phyloP scores from a whole-genome alignment of 768 basidiomycete genomes.

The Daedaleopsis sinensis region DNA sequence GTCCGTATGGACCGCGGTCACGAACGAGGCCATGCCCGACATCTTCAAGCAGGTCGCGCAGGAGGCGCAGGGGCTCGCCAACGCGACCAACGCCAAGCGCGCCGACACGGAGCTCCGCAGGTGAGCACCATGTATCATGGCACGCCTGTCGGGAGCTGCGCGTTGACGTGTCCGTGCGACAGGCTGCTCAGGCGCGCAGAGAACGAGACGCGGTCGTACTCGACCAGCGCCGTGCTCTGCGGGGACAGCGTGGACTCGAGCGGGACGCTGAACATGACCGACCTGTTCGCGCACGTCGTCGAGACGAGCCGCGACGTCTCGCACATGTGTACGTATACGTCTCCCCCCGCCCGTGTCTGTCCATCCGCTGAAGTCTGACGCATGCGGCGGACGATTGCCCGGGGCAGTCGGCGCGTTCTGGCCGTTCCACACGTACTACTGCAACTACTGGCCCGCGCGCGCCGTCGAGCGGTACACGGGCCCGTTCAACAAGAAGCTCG shows the following conservation, averaged over 20 bases:
- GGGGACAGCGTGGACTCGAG: background rate
- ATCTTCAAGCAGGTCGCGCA: too few species aligned
- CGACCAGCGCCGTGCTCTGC: background rate
- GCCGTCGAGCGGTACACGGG: background rate
- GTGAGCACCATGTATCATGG: too few species aligned
- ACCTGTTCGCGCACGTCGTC: background rate
- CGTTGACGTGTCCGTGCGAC: background rate
- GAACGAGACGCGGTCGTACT: background rate
- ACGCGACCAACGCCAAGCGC: too few species aligned
- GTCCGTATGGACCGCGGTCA: too few species aligned
- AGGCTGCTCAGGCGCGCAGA: background rate
- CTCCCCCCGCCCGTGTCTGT: too few species aligned
- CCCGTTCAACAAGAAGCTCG: constrained; percentile 18
- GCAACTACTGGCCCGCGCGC: too few species aligned
- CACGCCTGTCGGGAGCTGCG: too few species aligned
- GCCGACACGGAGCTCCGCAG: too few species aligned
- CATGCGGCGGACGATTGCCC: too few species aligned
- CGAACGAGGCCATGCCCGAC: too few species aligned
- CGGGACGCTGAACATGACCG: background rate
- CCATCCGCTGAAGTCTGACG: too few species aligned
- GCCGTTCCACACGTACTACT: background rate
- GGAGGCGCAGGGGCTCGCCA: too few species aligned
- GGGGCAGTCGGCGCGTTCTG: background rate
- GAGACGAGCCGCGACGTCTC: background rate
- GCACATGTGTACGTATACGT: background rate